Evolutionary conservation across 2,329 filamentous ascomycete species (phyloP).

Genomic region (Aspergillus neoniger): DNA sequence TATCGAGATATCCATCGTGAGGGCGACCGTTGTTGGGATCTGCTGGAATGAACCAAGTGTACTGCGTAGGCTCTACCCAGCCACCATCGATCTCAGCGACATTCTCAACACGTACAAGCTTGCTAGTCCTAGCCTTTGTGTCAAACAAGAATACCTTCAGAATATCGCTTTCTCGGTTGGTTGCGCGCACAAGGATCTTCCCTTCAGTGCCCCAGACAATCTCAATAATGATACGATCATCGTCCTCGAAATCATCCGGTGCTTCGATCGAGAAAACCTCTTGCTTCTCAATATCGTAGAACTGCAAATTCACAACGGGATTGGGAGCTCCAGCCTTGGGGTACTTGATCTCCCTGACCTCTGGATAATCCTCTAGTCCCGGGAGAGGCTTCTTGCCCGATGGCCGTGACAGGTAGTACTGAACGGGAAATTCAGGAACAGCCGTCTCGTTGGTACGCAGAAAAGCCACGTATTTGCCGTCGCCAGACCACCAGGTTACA

Average conservation of each 20-base stretch:
- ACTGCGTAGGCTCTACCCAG: constrained; percentile 93
- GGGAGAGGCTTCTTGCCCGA: constrained; percentile 68
- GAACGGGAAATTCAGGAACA: constrained; percentile 87
- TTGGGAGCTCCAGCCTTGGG: constrained; percentile 95
- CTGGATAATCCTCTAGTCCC: constrained; percentile 86
- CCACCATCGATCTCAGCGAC: constrained; percentile 86
- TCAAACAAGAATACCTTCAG: constrained; percentile 86
- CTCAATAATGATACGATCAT: constrained; percentile 88
- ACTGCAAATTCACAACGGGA: constrained; percentile 81
- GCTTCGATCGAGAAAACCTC: constrained; percentile 80
- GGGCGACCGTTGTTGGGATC: constrained; percentile 73
- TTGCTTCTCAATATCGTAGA: constrained; percentile 78
- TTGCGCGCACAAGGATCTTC: constrained; percentile 84
- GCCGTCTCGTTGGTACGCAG: constrained; percentile 89
- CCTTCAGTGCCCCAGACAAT: constrained; percentile 82
- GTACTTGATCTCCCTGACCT: constrained; percentile 91
- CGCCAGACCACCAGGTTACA: constrained; percentile 93
- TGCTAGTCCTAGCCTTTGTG: constrained; percentile 69
- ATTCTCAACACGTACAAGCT: constrained; percentile 76
- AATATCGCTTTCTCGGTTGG: constrained; percentile 91
- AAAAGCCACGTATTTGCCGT: constrained; percentile 87
- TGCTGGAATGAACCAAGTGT: constrained; percentile 81
- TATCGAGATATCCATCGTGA: constrained; percentile 90
- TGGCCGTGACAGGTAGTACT: constrained; percentile 88
- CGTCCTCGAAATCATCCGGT: constrained; percentile 73